Percentiles rank a stretch among this genome's conserved stretches.
Evolutionary conservation across 2,329 filamentous ascomycete genomes (phyloP).

Genomic region (Penicillium sp.): DNA sequence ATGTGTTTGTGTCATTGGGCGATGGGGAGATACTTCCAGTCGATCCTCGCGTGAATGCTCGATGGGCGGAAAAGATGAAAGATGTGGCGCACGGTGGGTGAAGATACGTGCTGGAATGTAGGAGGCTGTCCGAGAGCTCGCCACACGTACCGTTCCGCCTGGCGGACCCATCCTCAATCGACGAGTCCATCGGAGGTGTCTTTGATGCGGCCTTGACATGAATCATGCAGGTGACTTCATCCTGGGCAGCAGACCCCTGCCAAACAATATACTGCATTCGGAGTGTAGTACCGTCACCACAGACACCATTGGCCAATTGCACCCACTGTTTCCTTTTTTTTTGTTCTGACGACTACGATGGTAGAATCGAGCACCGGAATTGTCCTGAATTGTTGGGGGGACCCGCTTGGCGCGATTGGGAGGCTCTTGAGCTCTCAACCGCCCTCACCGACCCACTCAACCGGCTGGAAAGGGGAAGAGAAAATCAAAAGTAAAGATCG

Average conservation of each 20-base stretch:
- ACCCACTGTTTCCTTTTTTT: not conserved
- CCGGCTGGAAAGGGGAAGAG: not conserved
- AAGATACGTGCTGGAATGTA: no score
- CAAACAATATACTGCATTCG: no score
- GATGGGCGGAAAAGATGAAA: no score
- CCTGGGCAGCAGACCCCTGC: no score
- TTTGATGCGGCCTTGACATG: no score
- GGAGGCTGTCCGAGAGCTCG: no score
- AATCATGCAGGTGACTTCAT: no score
- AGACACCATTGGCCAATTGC: not conserved
- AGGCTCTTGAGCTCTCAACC: constrained; percentile 18
- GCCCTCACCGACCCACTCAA: constrained; percentile 15
- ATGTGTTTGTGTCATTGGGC: not conserved
- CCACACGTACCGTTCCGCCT: no score
- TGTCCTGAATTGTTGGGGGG: constrained; percentile 19
- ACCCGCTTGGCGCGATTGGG: not conserved
- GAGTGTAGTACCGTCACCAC: no score
- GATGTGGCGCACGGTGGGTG: no score
- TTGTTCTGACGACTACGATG: constrained; percentile 19
- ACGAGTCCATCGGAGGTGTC: no score
- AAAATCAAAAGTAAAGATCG: not conserved
- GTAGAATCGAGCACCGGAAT: constrained; percentile 19
- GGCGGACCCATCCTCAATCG: no score
- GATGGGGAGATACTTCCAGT: not conserved
- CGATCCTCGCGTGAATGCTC: not conserved